These are phyloP conservation scores for Bauhinia variegata DNA, from an alignment of 306 rosid genomes.

Conservation along the genomic window DNA sequence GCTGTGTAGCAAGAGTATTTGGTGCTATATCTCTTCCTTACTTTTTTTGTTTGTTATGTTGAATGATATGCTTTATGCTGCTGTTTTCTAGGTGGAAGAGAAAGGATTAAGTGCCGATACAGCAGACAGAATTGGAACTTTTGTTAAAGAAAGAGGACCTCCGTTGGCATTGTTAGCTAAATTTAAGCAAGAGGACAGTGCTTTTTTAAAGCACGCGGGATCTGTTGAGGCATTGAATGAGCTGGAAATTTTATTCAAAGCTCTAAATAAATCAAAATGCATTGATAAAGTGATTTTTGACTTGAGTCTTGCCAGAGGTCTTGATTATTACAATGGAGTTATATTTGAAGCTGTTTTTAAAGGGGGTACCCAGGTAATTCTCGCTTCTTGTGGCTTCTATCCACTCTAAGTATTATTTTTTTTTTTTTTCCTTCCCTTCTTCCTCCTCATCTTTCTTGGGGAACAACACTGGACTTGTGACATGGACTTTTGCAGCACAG, in stretches of 20 bases:
- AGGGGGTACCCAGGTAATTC: constrained; percentile 82
- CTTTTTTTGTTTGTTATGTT: constrained; percentile 1
- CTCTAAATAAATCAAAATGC: constrained; percentile 71
- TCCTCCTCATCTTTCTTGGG: too few species aligned
- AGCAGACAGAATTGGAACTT: constrained; percentile 77
- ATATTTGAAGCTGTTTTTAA: constrained; percentile 90
- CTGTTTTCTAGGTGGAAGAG: constrained; percentile 75
- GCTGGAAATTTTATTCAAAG: constrained; percentile 75
- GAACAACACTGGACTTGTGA: too few species aligned
- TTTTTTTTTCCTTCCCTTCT: too few species aligned
- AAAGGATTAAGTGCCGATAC: constrained; percentile 78
- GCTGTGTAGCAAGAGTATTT: background rate
- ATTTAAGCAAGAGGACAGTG: constrained; percentile 70
- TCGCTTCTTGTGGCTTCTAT: constrained; percentile 14
- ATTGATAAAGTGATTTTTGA: constrained; percentile 80
- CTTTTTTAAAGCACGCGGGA: constrained; percentile 58
- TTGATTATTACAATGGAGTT: constrained; percentile 94
- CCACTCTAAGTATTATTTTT: too few species aligned
- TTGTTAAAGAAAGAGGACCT: constrained; percentile 80
- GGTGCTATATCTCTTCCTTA: constrained; percentile 8
- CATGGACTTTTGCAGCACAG: too few species aligned
- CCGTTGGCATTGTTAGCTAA: constrained; percentile 72
- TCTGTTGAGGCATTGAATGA: constrained; percentile 77
- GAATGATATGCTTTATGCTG: constrained; percentile 25
- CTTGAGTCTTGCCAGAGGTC: constrained; percentile 98